Evolutionary conservation across 208 protist species (phyloP), one percentile per base, ranked within the genome.

Genomic region (Trypanosoma caninum): DNA sequence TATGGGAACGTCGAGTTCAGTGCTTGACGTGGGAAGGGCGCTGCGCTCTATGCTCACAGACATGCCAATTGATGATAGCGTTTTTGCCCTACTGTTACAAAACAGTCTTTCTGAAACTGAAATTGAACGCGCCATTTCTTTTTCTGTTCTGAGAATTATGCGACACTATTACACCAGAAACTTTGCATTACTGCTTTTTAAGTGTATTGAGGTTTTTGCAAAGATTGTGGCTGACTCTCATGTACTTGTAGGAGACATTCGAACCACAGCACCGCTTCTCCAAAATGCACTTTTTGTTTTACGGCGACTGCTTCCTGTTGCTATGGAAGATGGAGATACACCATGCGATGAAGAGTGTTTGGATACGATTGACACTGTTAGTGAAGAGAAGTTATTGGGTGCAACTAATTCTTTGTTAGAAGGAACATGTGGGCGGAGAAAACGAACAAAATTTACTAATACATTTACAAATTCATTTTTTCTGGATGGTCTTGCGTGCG

Each of bases 401-500:
- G 54, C 59, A 4, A 63, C 44, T 28, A 3, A 42, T 23, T 28
- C 41, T 25, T 28, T 28, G 22, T 27, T 8, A 38, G 22, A n/a
- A 55, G 35, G 35, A 13, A n/a, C 2, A 50, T 37, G 20, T 16
- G n/a, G 27, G 23, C 25, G 1, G 23, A 42, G 23, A 47, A 1
- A 1, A 11, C 71, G 80, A 48, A 91, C 80, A 23, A 33, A 34
- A 27, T 75, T 78, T 46, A 91, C 88, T 14, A 18, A 40, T 31
- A 61, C 81, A 18, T 95, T 95, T 75, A 65, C 78, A 46, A 58
- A 73, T 31, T 74, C 75, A 18, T 95, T 95, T 60, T 95, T 95
- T 61, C 59, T 75, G n/a, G 56, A 79, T 25, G 74, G 74, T 18
- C 74, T 59, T 61, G 83, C 70, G 0, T 95, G 89, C 65, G 65